Evolutionary conservation across 139 green algal species (phyloP).

Genomic region (Pseudopediastrum boryanum): DNA sequence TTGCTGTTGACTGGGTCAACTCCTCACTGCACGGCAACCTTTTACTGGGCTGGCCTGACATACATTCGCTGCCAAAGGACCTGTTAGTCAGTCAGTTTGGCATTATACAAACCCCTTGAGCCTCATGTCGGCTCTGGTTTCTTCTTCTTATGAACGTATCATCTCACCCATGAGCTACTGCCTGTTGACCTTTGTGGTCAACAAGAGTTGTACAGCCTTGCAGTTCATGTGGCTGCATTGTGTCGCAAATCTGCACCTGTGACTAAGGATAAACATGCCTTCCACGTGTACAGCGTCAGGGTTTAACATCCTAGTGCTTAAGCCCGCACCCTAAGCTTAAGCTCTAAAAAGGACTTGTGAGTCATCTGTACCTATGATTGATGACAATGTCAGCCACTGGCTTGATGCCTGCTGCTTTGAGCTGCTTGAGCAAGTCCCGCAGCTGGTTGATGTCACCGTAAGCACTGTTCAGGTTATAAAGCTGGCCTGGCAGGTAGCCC

Average conservation of each 20-base stretch:
- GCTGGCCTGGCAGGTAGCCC: slow-evolving; percentile 82
- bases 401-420: slow-evolving; percentile 66
- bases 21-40: no score
- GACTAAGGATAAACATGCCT: background rate
- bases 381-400: slow-evolving; percentile 90
- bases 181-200: background rate
- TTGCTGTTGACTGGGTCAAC: no score
- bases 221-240: background rate
- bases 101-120: no score
- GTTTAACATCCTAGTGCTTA: background rate
- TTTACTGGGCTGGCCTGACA: no score
- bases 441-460: slow-evolving; percentile 85
- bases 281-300: no score
- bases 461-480: slow-evolving; percentile 80
- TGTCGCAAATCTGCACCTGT: background rate
- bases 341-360: background rate
- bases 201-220: background rate
- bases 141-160: no score
- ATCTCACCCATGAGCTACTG: no score
- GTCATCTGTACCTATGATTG: slow-evolving; percentile 65
- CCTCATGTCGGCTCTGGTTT: no score
- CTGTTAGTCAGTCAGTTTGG: no score
- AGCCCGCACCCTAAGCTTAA: background rate
- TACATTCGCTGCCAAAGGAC: no score
- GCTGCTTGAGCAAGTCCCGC: slow-evolving; percentile 46